Evolutionary conservation across 1,139 yeast genomes (phyloP).

Genomic region (Geotrichum cucujoidarum): DNA sequence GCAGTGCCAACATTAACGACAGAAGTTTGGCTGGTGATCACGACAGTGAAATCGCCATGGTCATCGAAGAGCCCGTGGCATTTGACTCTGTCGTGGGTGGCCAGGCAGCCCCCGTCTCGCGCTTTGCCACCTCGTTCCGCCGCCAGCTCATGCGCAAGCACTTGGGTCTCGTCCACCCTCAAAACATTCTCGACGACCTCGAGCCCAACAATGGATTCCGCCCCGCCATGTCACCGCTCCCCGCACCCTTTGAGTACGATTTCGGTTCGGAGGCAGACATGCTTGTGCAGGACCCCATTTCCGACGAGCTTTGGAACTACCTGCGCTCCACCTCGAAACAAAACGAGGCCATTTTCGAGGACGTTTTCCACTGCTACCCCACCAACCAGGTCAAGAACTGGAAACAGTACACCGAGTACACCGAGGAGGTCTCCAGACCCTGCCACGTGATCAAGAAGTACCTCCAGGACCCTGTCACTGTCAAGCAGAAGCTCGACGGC

Average conservation of each 20-base stretch:
- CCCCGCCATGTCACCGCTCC: conserved; percentile 19
- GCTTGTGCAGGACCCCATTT: conserved; percentile 21
- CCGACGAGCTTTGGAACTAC: conserved; percentile 22
- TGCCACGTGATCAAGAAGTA: conserved; percentile 21
- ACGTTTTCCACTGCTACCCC: conserved; percentile 22
- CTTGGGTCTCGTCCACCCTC: conserved; percentile 21
- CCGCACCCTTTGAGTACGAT: conserved; percentile 20
- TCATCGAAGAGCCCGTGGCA: conserved; percentile 20
- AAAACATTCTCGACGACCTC: conserved; percentile 11
- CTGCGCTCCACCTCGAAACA: conserved; percentile 11
- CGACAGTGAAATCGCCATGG: conserved; percentile 23
- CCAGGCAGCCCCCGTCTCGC: conserved; percentile 14
- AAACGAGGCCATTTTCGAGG: conserved; percentile 22
- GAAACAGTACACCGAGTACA: conserved; percentile 17
- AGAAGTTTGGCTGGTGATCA: conserved; percentile 23
- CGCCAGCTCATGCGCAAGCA: conserved; percentile 23
- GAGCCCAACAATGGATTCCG: conserved; percentile 15
- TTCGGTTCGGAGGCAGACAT: conserved; percentile 21
- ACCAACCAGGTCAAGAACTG: conserved; percentile 21
- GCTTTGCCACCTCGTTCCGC: conserved; percentile 21
- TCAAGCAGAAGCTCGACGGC: conserved; percentile 17
- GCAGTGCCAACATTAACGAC: conserved; percentile 25
- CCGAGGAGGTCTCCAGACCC: conserved; percentile 14
- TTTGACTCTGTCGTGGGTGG: conserved; percentile 17
- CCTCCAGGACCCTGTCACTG: conserved; percentile 14